Conservation (phyloP, 768 basidiomycete species). For the Termitomyces sp. region DNA sequence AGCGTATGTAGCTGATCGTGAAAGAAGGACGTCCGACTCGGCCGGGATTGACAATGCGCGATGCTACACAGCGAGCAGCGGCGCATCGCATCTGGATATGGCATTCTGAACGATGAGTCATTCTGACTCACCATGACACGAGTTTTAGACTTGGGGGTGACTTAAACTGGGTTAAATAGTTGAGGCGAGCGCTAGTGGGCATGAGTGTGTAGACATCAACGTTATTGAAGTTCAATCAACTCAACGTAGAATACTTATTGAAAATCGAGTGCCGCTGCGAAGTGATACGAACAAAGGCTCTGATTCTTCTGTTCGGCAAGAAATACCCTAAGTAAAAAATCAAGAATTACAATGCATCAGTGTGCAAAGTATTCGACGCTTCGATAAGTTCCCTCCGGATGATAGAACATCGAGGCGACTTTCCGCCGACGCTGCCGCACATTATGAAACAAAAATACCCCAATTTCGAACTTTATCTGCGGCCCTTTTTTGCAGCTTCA, state of each 20-base stretch:
- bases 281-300: neutral
- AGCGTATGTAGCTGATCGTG: neutral
- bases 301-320: neutral
- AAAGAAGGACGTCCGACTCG: slow-evolving; percentile 2
- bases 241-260: neutral
- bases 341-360: neutral
- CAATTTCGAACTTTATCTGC: slow-evolving; percentile 5
- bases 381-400: neutral
- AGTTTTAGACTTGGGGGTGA: neutral
- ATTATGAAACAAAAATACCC: neutral
- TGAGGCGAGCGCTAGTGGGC: neutral
- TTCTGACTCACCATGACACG: slow-evolving; percentile 1
- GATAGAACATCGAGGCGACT: neutral
- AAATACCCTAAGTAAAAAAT: neutral
- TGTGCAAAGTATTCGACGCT: neutral
- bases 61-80: slow-evolving; percentile 4
- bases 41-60: neutral
- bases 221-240: neutral
- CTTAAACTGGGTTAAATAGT: neutral
- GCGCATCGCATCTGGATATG: neutral
- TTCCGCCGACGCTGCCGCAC: neutral
- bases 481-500: slow-evolving; percentile 33
- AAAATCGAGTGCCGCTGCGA: neutral
- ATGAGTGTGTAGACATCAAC: neutral
- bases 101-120: neutral